Conservation (phyloP, 495 filamentous ascomycete species). For the Letharia columbiana region DNA sequence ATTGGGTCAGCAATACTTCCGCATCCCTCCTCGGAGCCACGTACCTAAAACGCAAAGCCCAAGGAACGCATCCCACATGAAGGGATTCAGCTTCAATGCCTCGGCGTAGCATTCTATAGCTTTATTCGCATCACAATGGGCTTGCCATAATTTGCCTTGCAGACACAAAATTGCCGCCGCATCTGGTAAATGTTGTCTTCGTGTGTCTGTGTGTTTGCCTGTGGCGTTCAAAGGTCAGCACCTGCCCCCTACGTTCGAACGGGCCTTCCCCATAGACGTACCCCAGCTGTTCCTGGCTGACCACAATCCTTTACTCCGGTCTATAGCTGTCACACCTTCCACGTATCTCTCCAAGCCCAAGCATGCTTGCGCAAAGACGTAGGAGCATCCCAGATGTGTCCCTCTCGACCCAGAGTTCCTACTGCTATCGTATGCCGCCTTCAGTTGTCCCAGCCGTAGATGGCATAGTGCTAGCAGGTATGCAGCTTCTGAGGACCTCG, state of each 20-base stretch:
- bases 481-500: conserved; percentile 63
- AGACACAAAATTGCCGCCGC: conserved; percentile 71
- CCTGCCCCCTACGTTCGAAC: neutral
- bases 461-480: conserved; percentile 81
- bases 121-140: conserved; percentile 68
- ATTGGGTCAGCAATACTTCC: conserved; percentile 28
- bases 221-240: conserved; percentile 6
- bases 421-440: conserved; percentile 64
- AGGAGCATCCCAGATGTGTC: conserved; percentile 76
- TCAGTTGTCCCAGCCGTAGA: conserved; percentile 68
- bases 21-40: conserved; percentile 22
- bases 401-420: conserved; percentile 54
- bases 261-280: conserved; percentile 30
- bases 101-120: conserved; percentile 79
- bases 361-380: conserved; percentile 84
- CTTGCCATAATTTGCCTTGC: conserved; percentile 78
- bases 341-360: conserved; percentile 65
- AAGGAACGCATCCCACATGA: conserved; percentile 96
- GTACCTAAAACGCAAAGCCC: conserved; percentile 64
- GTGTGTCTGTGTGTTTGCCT: conserved; percentile 59
- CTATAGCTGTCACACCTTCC: conserved; percentile 72
- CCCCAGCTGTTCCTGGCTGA: conserved; percentile 61
- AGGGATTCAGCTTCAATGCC: conserved; percentile 81
- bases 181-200: conserved; percentile 63
- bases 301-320: conserved; percentile 66